Evolutionary conservation across 2,329 filamentous ascomycete species (phyloP).

Genomic region (Lasiodiplodia sp.): DNA sequence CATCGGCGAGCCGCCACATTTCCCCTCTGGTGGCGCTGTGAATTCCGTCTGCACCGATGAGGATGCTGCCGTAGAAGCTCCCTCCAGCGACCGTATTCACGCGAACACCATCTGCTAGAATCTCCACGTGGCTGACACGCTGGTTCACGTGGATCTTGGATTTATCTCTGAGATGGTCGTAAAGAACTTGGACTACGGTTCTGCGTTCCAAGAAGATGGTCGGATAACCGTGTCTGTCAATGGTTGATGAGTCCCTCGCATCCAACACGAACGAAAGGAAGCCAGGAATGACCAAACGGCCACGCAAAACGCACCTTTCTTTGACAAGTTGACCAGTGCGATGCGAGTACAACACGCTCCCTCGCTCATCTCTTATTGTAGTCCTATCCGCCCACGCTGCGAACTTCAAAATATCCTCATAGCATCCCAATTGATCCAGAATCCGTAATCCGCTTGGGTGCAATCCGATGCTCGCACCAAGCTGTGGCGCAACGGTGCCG

Average conservation of each 20-base stretch:
- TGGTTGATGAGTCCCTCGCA: not conserved
- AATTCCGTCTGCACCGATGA: constrained; percentile 29
- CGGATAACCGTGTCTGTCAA: not conserved
- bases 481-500: constrained; percentile 33
- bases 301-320: not conserved
- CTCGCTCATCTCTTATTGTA: not conserved
- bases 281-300: not conserved
- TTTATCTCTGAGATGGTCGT: constrained; percentile 6
- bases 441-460: constrained; percentile 33
- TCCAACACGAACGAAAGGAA: not conserved
- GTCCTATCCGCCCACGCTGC: not conserved
- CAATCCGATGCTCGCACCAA: constrained; percentile 35
- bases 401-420: not conserved
- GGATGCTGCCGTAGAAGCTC: constrained; percentile 2
- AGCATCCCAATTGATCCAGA: constrained; percentile 37
- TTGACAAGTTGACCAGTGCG: not conserved
- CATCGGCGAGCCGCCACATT: constrained; percentile 32
- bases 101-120: not conserved
- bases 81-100: constrained; percentile 12
- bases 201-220: not conserved
- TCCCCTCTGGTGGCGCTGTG: constrained; percentile 6
- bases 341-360: not conserved
- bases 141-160: not conserved
- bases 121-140: not conserved
- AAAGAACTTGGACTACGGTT: constrained; percentile 20